Conservation (phyloP, 1,284 basidiomycete genomes). For the Boletus smithii region DNA sequence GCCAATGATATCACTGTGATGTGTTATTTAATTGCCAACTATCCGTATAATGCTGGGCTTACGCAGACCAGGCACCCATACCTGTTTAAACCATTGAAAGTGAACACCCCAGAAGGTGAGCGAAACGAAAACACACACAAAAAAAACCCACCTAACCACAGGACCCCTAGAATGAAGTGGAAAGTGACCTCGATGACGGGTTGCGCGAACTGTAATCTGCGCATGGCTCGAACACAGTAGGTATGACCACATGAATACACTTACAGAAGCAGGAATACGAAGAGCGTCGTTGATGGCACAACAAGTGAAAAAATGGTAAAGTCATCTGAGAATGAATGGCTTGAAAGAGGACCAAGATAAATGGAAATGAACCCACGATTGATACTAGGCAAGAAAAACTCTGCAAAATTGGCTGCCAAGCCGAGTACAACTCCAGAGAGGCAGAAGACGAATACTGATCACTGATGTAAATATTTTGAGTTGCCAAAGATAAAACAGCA, state of each 20-base stretch:
- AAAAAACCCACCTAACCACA: constrained; percentile 70
- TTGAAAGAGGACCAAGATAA: background rate
- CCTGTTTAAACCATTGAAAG: constrained; percentile 38
- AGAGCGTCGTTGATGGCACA: constrained; percentile 59
- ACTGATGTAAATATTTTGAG: constrained; percentile 9
- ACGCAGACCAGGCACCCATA: constrained; percentile 73
- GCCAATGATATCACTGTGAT: constrained; percentile 64
- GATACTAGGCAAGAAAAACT: constrained; percentile 58
- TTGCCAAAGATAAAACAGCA: background rate
- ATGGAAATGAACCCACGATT: constrained; percentile 46
- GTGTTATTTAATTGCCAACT: constrained; percentile 6
- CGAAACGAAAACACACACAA: background rate
- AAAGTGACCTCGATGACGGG: constrained; percentile 57
- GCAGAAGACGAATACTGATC: constrained; percentile 53
- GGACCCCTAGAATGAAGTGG: constrained; percentile 52
- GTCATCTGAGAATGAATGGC: constrained; percentile 44
- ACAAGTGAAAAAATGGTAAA: constrained; percentile 67
- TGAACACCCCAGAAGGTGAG: constrained; percentile 6
- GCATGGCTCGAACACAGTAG: background rate
- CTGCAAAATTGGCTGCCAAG: constrained; percentile 61
- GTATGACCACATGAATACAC: constrained; percentile 16
- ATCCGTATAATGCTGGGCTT: constrained; percentile 28
- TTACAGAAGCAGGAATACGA: constrained; percentile 54
- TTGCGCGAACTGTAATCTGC: constrained; percentile 64
- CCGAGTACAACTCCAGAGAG: constrained; percentile 67